A percentile compares a stretch with the other conserved stretches of the same genome.
Evolutionary conservation across 2,329 filamentous ascomycete genomes (phyloP).

Genomic region (Alternaria tenuissima): DNA sequence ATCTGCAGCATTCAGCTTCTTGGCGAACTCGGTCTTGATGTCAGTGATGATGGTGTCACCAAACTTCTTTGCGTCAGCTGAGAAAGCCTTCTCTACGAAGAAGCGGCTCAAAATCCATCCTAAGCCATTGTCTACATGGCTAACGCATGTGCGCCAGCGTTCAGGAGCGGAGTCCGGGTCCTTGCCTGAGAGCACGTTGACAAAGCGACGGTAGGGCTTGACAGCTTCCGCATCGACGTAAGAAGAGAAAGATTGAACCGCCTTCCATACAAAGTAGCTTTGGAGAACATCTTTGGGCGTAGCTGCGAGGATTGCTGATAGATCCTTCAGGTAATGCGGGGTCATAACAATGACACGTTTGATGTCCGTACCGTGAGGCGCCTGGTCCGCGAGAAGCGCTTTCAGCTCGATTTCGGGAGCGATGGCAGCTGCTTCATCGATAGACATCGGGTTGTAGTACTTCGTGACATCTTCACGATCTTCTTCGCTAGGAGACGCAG

Average conservation of each 20-base stretch:
- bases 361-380: constrained; percentile 60
- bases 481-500: constrained; percentile 65
- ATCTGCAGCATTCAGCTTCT: constrained; percentile 64
- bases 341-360: constrained; percentile 67
- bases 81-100: constrained; percentile 74
- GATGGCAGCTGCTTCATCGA: constrained; percentile 64
- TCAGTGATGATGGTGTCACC: constrained; percentile 75
- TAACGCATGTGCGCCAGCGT: constrained; percentile 72
- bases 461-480: constrained; percentile 70
- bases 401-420: constrained; percentile 65
- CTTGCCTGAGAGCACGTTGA: constrained; percentile 68
- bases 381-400: constrained; percentile 61
- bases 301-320: constrained; percentile 64
- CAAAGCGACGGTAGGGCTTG: constrained; percentile 67
- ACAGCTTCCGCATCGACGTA: constrained; percentile 68
- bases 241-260: constrained; percentile 62
- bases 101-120: constrained; percentile 76
- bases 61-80: constrained; percentile 70
- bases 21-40: constrained; percentile 72
- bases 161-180: constrained; percentile 69
- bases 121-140: constrained; percentile 64
- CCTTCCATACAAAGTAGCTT: constrained; percentile 71
- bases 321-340: constrained; percentile 66
- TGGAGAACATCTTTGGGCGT: constrained; percentile 65
- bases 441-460: constrained; percentile 70